Conservation (phyloP, 306 rosid species). For the Morella rubra region DNA sequence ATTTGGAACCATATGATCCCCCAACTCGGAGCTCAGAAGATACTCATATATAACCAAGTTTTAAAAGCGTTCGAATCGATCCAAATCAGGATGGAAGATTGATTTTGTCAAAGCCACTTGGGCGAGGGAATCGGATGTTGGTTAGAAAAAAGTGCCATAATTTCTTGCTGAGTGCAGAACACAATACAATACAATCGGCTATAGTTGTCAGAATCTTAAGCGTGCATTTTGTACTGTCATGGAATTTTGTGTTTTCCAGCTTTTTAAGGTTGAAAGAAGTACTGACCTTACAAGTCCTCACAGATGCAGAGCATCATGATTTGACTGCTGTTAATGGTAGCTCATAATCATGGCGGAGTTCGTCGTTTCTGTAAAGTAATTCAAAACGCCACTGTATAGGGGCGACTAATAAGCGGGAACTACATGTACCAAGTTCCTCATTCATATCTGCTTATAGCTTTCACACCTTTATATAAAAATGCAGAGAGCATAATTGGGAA, state of each 20-base stretch:
- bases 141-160: slow-evolving; percentile 9
- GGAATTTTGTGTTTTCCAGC: not conserved
- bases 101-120: slow-evolving; percentile 33
- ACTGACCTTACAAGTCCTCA: slow-evolving; percentile 37
- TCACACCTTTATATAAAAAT: not conserved
- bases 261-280: slow-evolving; percentile 13
- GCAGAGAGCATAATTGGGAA: not conserved
- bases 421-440: not conserved
- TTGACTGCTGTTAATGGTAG: slow-evolving; percentile 5
- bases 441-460: not conserved
- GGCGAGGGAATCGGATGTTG: slow-evolving; percentile 19
- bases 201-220: slow-evolving; percentile 42
- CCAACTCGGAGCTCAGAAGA: no score
- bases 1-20: no score
- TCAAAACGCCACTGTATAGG: not conserved
- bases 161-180: slow-evolving; percentile 18
- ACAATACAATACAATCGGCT: slow-evolving; percentile 16
- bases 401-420: not conserved
- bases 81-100: not conserved
- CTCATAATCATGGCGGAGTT: not conserved
- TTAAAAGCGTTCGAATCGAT: slow-evolving; percentile 4
- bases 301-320: slow-evolving; percentile 27
- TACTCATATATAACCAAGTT: no score
- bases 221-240: slow-evolving; percentile 9
- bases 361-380: not conserved